phyloP scores from a whole-genome alignment of 1,284 basidiomycete species.

The Apiotrichum brassicae region DNA sequence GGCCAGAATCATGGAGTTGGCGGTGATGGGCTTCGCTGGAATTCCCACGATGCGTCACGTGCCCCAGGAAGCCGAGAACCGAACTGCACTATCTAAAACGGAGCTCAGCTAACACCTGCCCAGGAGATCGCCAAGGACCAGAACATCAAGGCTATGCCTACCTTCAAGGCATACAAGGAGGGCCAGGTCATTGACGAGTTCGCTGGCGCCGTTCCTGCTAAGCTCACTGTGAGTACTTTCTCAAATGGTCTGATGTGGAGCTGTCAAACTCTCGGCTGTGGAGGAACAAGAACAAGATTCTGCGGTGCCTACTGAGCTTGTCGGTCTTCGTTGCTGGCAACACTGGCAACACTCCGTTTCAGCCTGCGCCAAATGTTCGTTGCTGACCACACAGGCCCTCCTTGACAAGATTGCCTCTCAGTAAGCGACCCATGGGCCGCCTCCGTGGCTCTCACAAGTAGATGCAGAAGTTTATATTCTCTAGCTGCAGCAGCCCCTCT shows the following conservation, averaged over 20 bases:
- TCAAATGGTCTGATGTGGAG: no score
- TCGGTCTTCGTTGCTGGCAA: no score
- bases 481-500: no score
- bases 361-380: background rate
- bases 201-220: slow-evolving; percentile 58
- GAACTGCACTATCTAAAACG: no score
- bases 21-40: background rate
- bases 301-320: background rate
- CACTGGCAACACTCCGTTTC: no score
- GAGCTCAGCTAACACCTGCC: background rate
- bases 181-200: slow-evolving; percentile 59
- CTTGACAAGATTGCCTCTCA: slow-evolving; percentile 24
- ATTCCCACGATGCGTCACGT: background rate
- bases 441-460: no score
- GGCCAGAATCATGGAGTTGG: background rate
- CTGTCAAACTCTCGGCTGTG: no score
- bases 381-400: slow-evolving; percentile 18
- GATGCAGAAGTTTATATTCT: no score
- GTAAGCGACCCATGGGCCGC: no score
- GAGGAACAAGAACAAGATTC: background rate
- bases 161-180: slow-evolving; percentile 66
- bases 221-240: slow-evolving; percentile 50
- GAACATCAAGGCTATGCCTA: slow-evolving; percentile 73
- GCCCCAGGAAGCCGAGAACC: background rate
- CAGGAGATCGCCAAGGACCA: slow-evolving; percentile 57